Evolutionary conservation across 192 early-diverging fungal species (phyloP), one percentile per base, ranked within the genome.

Genomic region (Glomus cerebriforme): DNA sequence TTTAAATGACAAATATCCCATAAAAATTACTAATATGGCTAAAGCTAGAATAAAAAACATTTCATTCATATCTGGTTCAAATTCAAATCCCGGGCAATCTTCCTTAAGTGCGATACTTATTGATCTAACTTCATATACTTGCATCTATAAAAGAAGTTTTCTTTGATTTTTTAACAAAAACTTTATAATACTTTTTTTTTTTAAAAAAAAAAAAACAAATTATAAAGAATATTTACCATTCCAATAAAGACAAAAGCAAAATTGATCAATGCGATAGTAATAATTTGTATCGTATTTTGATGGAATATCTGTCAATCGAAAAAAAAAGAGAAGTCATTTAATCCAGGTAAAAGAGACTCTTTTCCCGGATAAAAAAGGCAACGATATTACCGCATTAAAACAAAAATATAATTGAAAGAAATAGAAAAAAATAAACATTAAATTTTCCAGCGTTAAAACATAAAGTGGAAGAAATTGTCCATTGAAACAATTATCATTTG

Each of bases 1-100:
- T 45, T 78, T 74, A 63, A 79, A 79, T n/a, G 82, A 86, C 24
- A 92, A 81, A 27, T 67, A 67, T 19, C 27, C 65, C 27, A 35
- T 34, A 8, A 35, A 1, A 13, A 27, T 27, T 29, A 9, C 65
- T 19, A 67, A 67, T 29, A 67, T 6, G 3, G 4, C 15, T 7
- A 6, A 17, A 19, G 0, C 19, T n/a, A 54, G 0, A 54, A 54
- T 54, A 22, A 54, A 54, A 22, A 22, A 6, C 22, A 54, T 6
- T 22, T 54, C 19, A 22, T 6, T 1, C 19, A 0, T 54, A 0
- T 22, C 19, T 19, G 49, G 49, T 6, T 22, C 15, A 54, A 54
- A 54, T 22, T n/a, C 17, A 2, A 22, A 7, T 22, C 7, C 5
- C 6, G 49, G 49, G 19, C 49, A 54, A 13, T 6, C 3, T 5